Evolutionary conservation across 345 rosid species (phyloP).

Genomic region (Ailanthus altissimus): DNA sequence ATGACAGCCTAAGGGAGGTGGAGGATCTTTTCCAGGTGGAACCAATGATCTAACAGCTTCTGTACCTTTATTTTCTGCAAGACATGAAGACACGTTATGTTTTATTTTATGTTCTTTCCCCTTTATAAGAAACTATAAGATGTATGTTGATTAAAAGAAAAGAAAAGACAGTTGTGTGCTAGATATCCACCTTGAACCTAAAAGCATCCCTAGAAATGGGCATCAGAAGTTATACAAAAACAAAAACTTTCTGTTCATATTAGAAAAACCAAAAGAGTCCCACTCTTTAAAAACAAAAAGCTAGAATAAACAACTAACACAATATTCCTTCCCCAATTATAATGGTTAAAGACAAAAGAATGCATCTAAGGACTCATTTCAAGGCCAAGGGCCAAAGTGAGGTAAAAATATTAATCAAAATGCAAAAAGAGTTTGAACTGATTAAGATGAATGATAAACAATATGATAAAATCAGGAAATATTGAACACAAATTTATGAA

Average conservation of each 20-base stretch:
- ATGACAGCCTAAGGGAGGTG: conserved; percentile 66
- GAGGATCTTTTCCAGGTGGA: conserved; percentile 72
- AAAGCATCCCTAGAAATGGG: neutral
- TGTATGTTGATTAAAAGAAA: neutral
- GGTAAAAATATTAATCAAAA: neutral
- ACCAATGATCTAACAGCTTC: conserved; percentile 63
- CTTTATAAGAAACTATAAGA: neutral
- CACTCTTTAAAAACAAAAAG: neutral
- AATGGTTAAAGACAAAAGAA: neutral
- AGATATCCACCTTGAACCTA: neutral
- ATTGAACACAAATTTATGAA: neutral
- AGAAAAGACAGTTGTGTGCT: neutral
- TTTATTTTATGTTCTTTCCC: neutral
- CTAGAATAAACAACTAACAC: neutral
- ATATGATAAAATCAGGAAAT: neutral
- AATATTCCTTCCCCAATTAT: neutral
- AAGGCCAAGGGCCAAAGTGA: neutral
- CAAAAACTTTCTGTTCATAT: neutral
- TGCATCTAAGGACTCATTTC: neutral
- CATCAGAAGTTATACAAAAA: neutral
- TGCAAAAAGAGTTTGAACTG: neutral
- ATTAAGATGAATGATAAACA: neutral
- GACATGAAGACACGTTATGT: conserved; percentile 10
- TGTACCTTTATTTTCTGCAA: conserved; percentile 59
- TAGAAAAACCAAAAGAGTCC: neutral